These are phyloP conservation scores for Magnusiomyces starmeri DNA, from an alignment of 1,139 yeast genomes.

Conservation along the genomic window DNA sequence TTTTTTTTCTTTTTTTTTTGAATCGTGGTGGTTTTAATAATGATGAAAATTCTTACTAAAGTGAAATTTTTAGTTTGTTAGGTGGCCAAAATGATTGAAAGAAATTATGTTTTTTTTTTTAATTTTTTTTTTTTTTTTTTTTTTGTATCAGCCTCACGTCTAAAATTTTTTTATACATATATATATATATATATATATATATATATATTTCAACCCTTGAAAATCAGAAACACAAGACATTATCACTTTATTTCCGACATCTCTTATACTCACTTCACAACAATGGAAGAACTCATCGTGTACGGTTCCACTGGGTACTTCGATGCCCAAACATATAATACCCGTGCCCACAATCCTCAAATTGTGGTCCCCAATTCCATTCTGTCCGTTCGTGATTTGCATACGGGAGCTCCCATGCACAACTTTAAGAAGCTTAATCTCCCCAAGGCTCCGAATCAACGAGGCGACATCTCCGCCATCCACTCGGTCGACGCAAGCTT, in stretches of 20 bases:
- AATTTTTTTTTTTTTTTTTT: not conserved
- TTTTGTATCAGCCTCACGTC: too few relatives aligned
- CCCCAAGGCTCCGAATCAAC: not conserved
- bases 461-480: slow-evolving; percentile 11
- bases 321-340: slow-evolving; percentile 12
- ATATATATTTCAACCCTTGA: too few relatives aligned
- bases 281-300: slow-evolving; percentile 28
- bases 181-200: too few relatives aligned
- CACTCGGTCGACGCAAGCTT: slow-evolving; percentile 8
- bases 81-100: not conserved
- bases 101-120: not conserved
- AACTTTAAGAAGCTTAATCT: slow-evolving; percentile 14
- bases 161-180: too few relatives aligned
- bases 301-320: slow-evolving; percentile 21
- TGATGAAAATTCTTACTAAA: too few relatives aligned
- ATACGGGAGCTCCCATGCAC: slow-evolving; percentile 14
- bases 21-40: too few relatives aligned
- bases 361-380: slow-evolving; percentile 9
- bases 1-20: too few relatives aligned
- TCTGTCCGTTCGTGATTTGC: slow-evolving; percentile 17
- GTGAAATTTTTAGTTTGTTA: too few relatives aligned
- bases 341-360: slow-evolving; percentile 14
- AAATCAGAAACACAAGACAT: too few relatives aligned
- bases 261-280: too few relatives aligned
- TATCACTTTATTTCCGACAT: too few relatives aligned